Conservation (phyloP, 306 rosid genomes). For the Cucumis sativus region Cucumber_9930_V3 NC_026661.2:17239001-17239500, state of each 20-base stretch:
- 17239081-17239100: background rate
- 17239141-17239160: background rate
- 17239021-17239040: background rate
- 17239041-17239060: background rate
- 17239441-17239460: too few species aligned
- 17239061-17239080: background rate
- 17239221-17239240: background rate
- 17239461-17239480: too few species aligned
- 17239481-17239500: too few species aligned
- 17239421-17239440: too few species aligned
- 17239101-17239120: background rate
- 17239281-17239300: too few species aligned
- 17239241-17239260: background rate
- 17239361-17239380: too few species aligned
- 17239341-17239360: too few species aligned
- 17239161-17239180: background rate
- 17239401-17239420: too few species aligned
- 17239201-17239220: background rate
- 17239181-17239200: background rate
- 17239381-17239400: too few species aligned
- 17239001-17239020: background rate
- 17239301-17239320: too few species aligned
- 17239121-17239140: background rate
- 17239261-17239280: too few species aligned
- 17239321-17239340: too few species aligned